phyloP scores from a whole-genome alignment of 768 basidiomycete genomes.

The Pisolithus sp. region DNA sequence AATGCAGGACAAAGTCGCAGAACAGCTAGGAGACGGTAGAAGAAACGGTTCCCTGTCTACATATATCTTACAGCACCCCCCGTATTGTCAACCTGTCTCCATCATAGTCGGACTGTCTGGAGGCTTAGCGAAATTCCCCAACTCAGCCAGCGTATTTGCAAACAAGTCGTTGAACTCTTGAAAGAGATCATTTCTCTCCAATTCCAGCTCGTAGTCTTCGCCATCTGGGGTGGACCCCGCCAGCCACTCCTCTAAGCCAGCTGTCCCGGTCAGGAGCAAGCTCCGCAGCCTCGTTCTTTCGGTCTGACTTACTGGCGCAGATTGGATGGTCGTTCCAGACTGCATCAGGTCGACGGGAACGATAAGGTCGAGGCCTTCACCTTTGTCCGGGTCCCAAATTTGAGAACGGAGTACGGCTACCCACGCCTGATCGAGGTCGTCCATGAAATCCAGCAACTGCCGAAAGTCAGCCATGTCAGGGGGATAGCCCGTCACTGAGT shows the following conservation, averaged over 20 bases:
- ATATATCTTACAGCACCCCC: too few species aligned
- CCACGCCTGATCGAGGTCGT: constrained; percentile 75
- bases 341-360: constrained; percentile 33
- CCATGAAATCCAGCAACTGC: constrained; percentile 57
- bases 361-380: constrained; percentile 35
- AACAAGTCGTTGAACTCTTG: constrained; percentile 63
- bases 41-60: background rate
- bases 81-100: constrained; percentile 14
- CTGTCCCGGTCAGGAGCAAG: constrained; percentile 53
- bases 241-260: constrained; percentile 67
- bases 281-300: constrained; percentile 68
- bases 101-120: constrained; percentile 15
- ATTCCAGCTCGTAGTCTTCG: constrained; percentile 28
- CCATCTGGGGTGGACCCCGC: constrained; percentile 22
- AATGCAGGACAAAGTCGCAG: constrained; percentile 48
- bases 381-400: constrained; percentile 54
- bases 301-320: constrained; percentile 57
- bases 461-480: constrained; percentile 39
- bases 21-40: constrained; percentile 37
- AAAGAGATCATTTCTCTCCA: constrained; percentile 50
- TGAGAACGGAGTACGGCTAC: constrained; percentile 55
- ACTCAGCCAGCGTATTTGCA: constrained; percentile 49
- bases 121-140: constrained; percentile 41
- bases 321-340: constrained; percentile 22
- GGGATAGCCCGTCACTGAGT: constrained; percentile 55